Evolutionary conservation across 192 early-diverging fungal genomes (phyloP).

Genomic region (Coemansia asiatica): DNA sequence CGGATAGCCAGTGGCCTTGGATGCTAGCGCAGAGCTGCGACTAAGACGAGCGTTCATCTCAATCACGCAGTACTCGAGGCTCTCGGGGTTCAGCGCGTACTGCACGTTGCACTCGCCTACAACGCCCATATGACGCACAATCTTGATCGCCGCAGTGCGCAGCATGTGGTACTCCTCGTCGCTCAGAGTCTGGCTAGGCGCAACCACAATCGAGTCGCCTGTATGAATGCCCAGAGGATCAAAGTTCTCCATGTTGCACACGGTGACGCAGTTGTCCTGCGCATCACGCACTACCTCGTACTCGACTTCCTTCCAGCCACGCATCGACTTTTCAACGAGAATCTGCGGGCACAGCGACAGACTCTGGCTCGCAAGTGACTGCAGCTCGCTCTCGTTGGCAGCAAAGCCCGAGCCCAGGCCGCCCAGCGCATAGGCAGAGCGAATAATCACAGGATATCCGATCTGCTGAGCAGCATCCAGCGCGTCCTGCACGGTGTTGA

Average conservation of each 20-base stretch:
- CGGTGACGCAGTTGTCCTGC: slow-evolving; percentile 96
- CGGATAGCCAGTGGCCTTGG: slow-evolving; percentile 98
- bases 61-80: slow-evolving; percentile 96
- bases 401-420: slow-evolving; percentile 98
- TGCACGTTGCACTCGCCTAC: slow-evolving; percentile 99
- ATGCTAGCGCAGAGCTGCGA: slow-evolving; percentile 93
- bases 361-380: slow-evolving; percentile 77
- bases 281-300: slow-evolving; percentile 98
- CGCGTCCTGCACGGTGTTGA: slow-evolving; percentile 84
- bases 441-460: slow-evolving; percentile 92
- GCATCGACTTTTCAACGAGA: slow-evolving; percentile 93
- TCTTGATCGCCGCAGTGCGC: slow-evolving; percentile 90
- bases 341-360: slow-evolving; percentile 88
- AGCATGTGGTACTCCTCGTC: slow-evolving; percentile 97
- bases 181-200: slow-evolving; percentile 92
- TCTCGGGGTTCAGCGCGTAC: slow-evolving; percentile 93
- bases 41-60: slow-evolving; percentile 98
- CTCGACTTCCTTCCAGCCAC: slow-evolving; percentile 99
- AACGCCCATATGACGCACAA: slow-evolving; percentile 95
- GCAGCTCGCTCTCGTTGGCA: slow-evolving; percentile 68
- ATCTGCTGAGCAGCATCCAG: slow-evolving; percentile 80
- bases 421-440: slow-evolving; percentile 91
- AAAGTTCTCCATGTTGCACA: slow-evolving; percentile 99
- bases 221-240: slow-evolving; percentile 98
- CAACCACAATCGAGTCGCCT: slow-evolving; percentile 98